phyloP scores from a whole-genome alignment of 1,284 basidiomycete species.

The Fomitopsis palustris region DNA sequence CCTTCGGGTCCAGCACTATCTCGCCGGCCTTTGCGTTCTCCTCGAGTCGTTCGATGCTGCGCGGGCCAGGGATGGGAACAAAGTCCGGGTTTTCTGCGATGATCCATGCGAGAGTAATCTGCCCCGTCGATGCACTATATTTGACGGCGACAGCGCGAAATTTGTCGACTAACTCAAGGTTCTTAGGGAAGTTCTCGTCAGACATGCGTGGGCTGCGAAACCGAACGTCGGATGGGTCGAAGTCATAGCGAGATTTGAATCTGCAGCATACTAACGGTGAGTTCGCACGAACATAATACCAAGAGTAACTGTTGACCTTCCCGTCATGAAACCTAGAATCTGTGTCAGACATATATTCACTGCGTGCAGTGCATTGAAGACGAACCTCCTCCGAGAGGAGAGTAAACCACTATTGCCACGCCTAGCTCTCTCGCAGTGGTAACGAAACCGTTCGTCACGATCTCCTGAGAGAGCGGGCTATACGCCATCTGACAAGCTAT shows the following conservation, averaged over 20 bases:
- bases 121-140: constrained; percentile 32
- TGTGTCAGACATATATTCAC: background rate
- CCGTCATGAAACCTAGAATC: background rate
- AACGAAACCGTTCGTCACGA: constrained; percentile 28
- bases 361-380: too few relatives aligned
- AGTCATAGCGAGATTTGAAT: background rate
- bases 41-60: background rate
- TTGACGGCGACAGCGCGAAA: background rate
- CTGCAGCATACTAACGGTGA: background rate
- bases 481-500: constrained; percentile 40
- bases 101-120: constrained; percentile 41
- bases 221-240: background rate
- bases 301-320: background rate
- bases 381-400: constrained; percentile 36
- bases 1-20: background rate
- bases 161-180: background rate
- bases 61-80: constrained; percentile 33
- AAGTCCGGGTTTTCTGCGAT: constrained; percentile 30
- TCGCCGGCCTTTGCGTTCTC: background rate
- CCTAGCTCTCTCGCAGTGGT: constrained; percentile 28
- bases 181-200: background rate
- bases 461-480: constrained; percentile 38
- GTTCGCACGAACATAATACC: background rate
- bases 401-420: constrained; percentile 37
- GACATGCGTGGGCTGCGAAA: background rate